These are phyloP conservation scores for Pythium diclinum DNA, from an alignment of 352 stramenopile species.

Conservation along the genomic window DNA sequence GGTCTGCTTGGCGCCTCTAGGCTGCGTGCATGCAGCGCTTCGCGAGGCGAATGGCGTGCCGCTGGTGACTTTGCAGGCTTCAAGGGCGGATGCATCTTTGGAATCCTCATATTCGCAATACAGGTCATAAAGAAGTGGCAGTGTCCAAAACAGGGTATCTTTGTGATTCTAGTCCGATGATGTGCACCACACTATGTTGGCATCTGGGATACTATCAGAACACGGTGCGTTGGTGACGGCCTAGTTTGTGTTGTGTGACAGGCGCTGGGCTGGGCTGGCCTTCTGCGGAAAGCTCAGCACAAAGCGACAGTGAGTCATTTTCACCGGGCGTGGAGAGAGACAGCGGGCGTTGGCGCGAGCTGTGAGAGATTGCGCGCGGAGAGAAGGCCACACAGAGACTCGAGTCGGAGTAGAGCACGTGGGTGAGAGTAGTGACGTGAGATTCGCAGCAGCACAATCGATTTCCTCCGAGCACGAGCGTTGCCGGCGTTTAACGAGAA, in stretches of 20 bases:
- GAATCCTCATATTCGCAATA: neutral
- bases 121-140: neutral
- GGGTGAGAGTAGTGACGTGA: neutral
- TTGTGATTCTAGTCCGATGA: neutral
- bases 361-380: neutral
- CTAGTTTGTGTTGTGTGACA: constrained; percentile 28
- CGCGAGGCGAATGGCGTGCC: constrained; percentile 1
- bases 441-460: neutral
- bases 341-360: neutral
- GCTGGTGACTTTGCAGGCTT: constrained; percentile 1
- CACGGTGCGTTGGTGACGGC: constrained; percentile 11
- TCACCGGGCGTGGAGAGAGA: neutral
- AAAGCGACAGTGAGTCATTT: constrained; percentile 5
- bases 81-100: constrained; percentile 8
- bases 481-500: neutral
- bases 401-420: neutral
- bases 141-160: constrained; percentile 7
- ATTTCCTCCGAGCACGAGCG: neutral
- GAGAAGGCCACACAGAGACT: neutral
- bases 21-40: neutral
- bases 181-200: constrained; percentile 12
- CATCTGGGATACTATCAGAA: constrained; percentile 15
- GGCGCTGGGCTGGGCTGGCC: constrained; percentile 13
- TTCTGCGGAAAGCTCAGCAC: constrained; percentile 11
- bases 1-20: neutral